phyloP scores from a whole-genome alignment of 106 monocot genomes.

The Dendrobium nobile region DNA sequence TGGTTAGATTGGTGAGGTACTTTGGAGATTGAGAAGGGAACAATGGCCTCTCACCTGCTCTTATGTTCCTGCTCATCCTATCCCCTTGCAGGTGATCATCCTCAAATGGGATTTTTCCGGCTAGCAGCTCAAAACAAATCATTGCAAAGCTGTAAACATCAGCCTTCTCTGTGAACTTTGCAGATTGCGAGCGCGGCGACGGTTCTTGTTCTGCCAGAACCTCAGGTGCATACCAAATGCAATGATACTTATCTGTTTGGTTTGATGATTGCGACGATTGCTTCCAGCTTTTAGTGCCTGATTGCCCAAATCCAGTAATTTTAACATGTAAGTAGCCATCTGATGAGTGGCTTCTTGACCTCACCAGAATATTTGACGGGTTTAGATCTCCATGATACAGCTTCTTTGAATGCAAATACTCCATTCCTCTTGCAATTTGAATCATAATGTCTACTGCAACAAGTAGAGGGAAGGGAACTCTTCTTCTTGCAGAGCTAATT shows the following conservation, averaged over 20 bases:
- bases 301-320: constrained; percentile 22
- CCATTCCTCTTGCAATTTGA: constrained; percentile 75
- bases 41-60: constrained; percentile 71
- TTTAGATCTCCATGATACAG: constrained; percentile 61
- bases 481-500: constrained; percentile 30
- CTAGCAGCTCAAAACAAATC: constrained; percentile 73
- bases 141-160: constrained; percentile 79
- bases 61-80: constrained; percentile 82
- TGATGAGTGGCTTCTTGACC: constrained; percentile 13
- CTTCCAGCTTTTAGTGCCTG: constrained; percentile 18
- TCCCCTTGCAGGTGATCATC: constrained; percentile 82
- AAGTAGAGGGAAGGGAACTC: constrained; percentile 36
- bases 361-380: constrained; percentile 55
- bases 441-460: constrained; percentile 67
- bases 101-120: constrained; percentile 35
- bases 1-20: constrained; percentile 63
- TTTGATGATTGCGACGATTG: background rate
- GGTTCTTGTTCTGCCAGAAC: constrained; percentile 35
- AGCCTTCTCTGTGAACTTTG: constrained; percentile 47
- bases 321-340: constrained; percentile 55
- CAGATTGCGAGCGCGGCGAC: background rate
- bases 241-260: constrained; percentile 8
- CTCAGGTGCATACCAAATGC: constrained; percentile 71
- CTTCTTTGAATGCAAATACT: constrained; percentile 56
- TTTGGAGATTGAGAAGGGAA: constrained; percentile 72